phyloP scores from a whole-genome alignment of 345 rosid species.

The Noccaea caerulescens region DNA sequence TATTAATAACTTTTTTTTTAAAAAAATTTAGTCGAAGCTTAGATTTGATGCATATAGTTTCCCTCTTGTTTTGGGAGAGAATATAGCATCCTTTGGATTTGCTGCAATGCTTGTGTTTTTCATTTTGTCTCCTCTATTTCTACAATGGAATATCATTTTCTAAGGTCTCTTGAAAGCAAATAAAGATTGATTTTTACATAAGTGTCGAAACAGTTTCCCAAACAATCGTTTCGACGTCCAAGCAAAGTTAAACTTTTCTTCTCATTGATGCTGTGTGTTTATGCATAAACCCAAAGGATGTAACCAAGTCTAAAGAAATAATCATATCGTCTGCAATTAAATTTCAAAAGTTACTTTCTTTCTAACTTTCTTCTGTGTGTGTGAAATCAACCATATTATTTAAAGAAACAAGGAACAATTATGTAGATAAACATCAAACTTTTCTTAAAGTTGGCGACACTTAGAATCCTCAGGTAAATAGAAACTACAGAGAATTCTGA shows the following conservation, averaged over 20 bases:
- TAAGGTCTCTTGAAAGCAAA: conserved; percentile 29
- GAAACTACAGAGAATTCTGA: conserved; percentile 19
- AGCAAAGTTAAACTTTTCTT: background rate
- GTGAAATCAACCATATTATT: background rate
- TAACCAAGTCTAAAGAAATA: too few relatives aligned
- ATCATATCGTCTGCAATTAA: background rate
- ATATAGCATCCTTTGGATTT: conserved; percentile 33
- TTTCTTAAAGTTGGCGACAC: background rate
- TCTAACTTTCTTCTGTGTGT: too few relatives aligned
- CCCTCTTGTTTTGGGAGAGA: conserved; percentile 20
- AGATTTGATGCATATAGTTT: conserved; percentile 41
- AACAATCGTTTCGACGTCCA: background rate
- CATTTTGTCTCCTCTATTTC: conserved; percentile 19
- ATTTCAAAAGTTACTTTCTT: background rate
- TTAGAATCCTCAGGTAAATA: background rate
- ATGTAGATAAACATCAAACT: background rate
- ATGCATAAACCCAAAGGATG: too few relatives aligned
- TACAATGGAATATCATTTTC: conserved; percentile 36
- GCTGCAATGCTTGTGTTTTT: conserved; percentile 22
- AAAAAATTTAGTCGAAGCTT: conserved; percentile 32
- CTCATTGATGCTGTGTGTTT: background rate
- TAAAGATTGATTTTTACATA: conserved; percentile 31
- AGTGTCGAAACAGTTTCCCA: background rate
- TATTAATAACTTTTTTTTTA: conserved; percentile 17
- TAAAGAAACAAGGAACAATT: background rate